These are phyloP conservation scores for Malassezia caprae DNA, from an alignment of 1,284 basidiomycete species.

Conservation along the genomic window DNA sequence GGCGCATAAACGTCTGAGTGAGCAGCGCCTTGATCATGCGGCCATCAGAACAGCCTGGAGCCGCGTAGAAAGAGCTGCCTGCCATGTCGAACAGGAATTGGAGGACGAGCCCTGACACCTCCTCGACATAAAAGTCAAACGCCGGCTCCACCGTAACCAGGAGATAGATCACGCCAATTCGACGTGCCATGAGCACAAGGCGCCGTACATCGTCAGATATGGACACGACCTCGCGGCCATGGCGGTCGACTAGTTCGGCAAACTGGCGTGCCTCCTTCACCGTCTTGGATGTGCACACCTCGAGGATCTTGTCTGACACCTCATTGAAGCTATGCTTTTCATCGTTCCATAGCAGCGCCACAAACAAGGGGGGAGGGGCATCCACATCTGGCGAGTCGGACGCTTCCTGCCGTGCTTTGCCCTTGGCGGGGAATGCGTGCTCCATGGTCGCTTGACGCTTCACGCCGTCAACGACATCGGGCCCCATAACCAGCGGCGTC, in stretches of 20 bases:
- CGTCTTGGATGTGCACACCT: constrained; percentile 9
- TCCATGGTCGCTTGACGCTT: constrained; percentile 63
- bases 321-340: constrained; percentile 92
- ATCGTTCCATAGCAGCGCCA: constrained; percentile 87
- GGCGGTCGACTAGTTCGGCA: constrained; percentile 64
- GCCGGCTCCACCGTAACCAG: constrained; percentile 80
- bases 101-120: constrained; percentile 57
- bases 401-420: constrained; percentile 22
- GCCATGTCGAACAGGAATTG: constrained; percentile 38
- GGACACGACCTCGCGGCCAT: constrained; percentile 73
- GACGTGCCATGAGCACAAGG: constrained; percentile 68
- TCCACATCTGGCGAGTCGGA: background rate
- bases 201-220: constrained; percentile 61
- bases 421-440: constrained; percentile 11
- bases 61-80: constrained; percentile 31
- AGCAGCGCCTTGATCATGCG: constrained; percentile 32
- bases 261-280: constrained; percentile 54
- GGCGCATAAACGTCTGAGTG: constrained; percentile 24
- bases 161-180: constrained; percentile 77
- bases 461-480: constrained; percentile 55
- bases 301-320: constrained; percentile 51
- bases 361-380: constrained; percentile 54
- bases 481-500: constrained; percentile 53
- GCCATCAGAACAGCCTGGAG: constrained; percentile 17
- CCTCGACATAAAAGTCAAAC: constrained; percentile 80